Base-by-base conservation (phyloP, 2,329 filamentous ascomycete genomes). In the Setomelanomma holmii region DNA sequence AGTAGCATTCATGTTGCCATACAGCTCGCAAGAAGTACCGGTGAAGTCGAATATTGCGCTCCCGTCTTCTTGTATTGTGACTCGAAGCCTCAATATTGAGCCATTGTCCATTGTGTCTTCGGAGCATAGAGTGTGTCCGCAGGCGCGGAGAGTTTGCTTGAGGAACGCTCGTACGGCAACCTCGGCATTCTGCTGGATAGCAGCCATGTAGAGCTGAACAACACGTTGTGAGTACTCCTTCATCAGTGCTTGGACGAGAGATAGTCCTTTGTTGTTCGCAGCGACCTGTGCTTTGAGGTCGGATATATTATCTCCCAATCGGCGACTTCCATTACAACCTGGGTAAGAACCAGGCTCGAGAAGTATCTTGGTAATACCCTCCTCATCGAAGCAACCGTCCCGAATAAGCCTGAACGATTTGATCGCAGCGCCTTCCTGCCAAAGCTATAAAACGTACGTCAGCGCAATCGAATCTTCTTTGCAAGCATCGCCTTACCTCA, bases 1-100 rank as follows among this genome's bases (percentile, higher is more conserved):
- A 6, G 59, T 53, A 14, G 65, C 70, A 51, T 62, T 59, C 45
- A 41, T 39, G 39, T 57, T 62, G 1, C 43, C 42, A 14, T 40
- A 56, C 40, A 55, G 45, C 23, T 62, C 41, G 10, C 53, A 38
- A 1, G 36, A 56, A 1, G 59, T 59, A 20, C 56, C 56, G 1
- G 20, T 38, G 44, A 62, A 62, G 39, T 62, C 59, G 35, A 44
- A 62, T 11, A 30, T 19, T 3, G 59, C 53, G 1, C 33, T 38
- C n/a, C 59, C 59, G 19, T 46, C 42, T 40, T 35, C 33, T 4
- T 22, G 7, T 4, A 57, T 57, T 12, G 7, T 27, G 40, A 62
- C 47, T 4, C 36, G 44, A 1, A 62, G 23, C 5, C 44, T n/a
- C n/a, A 61, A 41, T 19, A 51, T 41, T 5, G 53, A 46, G 12